Conservation (phyloP, 768 basidiomycete species). For the Paxillus rubicundulus region DNA sequence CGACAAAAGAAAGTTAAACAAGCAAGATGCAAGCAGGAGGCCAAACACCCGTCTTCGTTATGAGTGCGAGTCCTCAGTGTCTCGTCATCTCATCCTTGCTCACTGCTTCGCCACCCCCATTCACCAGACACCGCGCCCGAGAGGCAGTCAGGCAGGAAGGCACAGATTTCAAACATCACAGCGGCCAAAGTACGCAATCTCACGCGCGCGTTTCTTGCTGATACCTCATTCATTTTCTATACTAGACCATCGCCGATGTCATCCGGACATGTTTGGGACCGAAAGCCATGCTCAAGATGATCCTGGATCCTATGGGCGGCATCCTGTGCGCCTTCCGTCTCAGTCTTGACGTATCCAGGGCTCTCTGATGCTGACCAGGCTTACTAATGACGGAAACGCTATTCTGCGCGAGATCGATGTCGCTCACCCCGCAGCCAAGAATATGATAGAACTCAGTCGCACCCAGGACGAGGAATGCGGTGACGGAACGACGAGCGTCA, state of each 20-base stretch:
- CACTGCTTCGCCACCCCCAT: constrained; percentile 1
- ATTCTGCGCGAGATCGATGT: constrained; percentile 98
- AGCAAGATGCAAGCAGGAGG: constrained; percentile 35
- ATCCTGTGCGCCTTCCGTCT: constrained; percentile 65
- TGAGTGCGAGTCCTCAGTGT: constrained; percentile 49
- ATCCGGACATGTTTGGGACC: constrained; percentile 97
- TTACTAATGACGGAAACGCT: constrained; percentile 99
- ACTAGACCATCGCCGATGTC: constrained; percentile 94
- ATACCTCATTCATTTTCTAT: constrained; percentile 2
- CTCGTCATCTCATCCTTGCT: neutral
- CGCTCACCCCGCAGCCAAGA: constrained; percentile 97
- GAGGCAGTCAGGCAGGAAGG: constrained; percentile 91
- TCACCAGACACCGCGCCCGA: constrained; percentile 85
- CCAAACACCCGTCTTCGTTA: constrained; percentile 81
- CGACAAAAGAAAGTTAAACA: neutral
- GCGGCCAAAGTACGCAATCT: constrained; percentile 77
- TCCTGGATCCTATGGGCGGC: constrained; percentile 98
- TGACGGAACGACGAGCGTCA: constrained; percentile 97
- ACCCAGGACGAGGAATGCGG: constrained; percentile 99
- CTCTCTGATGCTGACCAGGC: constrained; percentile 40
- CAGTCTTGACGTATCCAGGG: neutral
- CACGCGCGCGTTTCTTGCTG: neutral
- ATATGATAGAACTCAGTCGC: constrained; percentile 97
- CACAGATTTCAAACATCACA: constrained; percentile 94
- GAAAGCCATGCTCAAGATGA: constrained; percentile 99